Conservation (phyloP, 352 stramenopile species). For the Pythium aphanidermatum region DNA sequence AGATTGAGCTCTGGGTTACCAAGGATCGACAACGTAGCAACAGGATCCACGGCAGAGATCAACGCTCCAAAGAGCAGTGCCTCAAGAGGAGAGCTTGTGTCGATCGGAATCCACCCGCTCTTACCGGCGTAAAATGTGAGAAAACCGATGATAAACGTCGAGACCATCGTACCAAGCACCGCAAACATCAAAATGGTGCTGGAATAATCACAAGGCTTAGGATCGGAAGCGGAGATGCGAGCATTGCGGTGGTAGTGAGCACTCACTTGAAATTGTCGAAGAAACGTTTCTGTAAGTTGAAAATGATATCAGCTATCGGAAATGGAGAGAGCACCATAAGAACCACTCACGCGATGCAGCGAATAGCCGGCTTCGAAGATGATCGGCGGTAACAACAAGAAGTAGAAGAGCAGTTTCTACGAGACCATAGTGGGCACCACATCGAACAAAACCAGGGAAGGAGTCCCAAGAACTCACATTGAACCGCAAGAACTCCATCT, state of each 20-base stretch:
- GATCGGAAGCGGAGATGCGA: too few relatives aligned
- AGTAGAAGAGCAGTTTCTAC: constrained; percentile 95
- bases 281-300: constrained; percentile 75
- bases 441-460: too few relatives aligned
- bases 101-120: constrained; percentile 77
- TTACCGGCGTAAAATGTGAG: constrained; percentile 87
- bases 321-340: background rate
- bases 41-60: constrained; percentile 95
- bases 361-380: constrained; percentile 98
- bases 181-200: constrained; percentile 94
- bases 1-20: constrained; percentile 90
- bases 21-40: constrained; percentile 96
- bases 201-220: background rate
- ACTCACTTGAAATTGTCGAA: constrained; percentile 93
- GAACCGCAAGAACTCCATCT: constrained; percentile 89
- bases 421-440: too few relatives aligned
- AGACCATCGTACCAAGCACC: constrained; percentile 94
- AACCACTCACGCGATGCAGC: constrained; percentile 52
- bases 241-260: background rate
- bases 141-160: constrained; percentile 94
- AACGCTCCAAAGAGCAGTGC: constrained; percentile 93
- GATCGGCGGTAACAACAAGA: constrained; percentile 94
- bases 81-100: constrained; percentile 92
- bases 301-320: too few relatives aligned
- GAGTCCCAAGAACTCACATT: constrained; percentile 64